phyloP scores from a whole-genome alignment of 257 asterid species.

The Verbascum thapsus region DNA sequence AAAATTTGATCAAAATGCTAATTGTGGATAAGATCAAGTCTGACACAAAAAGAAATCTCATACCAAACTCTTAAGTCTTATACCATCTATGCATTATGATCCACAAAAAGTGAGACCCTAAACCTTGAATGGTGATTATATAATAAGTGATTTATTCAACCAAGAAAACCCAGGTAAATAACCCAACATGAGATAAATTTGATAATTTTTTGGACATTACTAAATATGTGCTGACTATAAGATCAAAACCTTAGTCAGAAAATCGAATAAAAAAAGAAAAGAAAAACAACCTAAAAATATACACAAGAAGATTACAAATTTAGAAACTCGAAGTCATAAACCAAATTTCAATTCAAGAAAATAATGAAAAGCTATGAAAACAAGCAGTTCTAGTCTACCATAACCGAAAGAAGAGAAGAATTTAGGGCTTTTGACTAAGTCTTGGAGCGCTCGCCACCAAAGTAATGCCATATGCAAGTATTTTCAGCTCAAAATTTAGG shows the following conservation, averaged over 20 bases:
- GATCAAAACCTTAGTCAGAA: too few relatives aligned
- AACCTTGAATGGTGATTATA: not conserved
- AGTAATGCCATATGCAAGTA: too few relatives aligned
- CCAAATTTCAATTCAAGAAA: slow-evolving; percentile 18
- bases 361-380: not conserved
- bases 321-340: not conserved
- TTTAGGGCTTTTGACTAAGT: slow-evolving; percentile 28
- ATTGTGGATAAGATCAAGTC: not conserved
- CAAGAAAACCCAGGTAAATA: slow-evolving; percentile 12
- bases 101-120: not conserved
- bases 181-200: not conserved
- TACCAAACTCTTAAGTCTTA: not conserved
- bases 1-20: not conserved
- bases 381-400: slow-evolving; percentile 30
- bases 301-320: slow-evolving; percentile 17
- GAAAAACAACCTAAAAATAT: slow-evolving; percentile 23
- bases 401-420: slow-evolving; percentile 23
- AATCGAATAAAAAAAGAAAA: not conserved
- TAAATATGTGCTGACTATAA: too few relatives aligned
- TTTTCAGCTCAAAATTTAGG: slow-evolving; percentile 4
- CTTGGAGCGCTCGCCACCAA: slow-evolving; percentile 37
- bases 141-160: slow-evolving; percentile 4
- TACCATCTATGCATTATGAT: not conserved
- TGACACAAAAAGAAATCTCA: not conserved
- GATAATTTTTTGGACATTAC: slow-evolving; percentile 12